Conservation (phyloP, 805 yeast species). For the Lipomyces lipofer region DNA sequence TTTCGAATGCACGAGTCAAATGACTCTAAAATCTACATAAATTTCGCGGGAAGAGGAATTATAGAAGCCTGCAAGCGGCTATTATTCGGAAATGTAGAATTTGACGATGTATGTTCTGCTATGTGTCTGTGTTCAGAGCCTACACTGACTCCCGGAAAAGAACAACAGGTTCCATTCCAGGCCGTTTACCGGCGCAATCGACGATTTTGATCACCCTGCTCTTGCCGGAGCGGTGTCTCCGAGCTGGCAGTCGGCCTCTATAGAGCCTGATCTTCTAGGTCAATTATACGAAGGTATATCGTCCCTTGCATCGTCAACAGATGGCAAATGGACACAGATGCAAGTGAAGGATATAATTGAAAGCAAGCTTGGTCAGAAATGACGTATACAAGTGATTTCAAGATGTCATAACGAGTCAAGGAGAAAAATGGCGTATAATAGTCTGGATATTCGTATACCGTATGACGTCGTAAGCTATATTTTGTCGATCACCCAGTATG, state of each 20-base stretch:
- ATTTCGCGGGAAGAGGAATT: constrained; percentile 9
- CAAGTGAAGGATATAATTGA: too few species aligned
- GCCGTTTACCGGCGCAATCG: constrained; percentile 17
- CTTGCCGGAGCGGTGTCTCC: constrained; percentile 16
- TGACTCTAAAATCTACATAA: constrained; percentile 11
- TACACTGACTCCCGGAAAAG: neutral
- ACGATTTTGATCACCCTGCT: constrained; percentile 38
- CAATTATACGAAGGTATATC: too few species aligned
- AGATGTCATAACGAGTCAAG: too few species aligned
- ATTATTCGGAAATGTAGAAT: constrained; percentile 7
- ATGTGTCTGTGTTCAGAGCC: neutral
- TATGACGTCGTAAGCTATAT: too few species aligned
- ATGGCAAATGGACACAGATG: too few species aligned
- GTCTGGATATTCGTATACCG: too few species aligned
- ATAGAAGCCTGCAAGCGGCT: constrained; percentile 24
- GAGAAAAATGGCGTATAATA: too few species aligned
- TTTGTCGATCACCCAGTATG: too few species aligned
- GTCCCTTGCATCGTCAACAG: too few species aligned
- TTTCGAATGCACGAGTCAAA: constrained; percentile 25
- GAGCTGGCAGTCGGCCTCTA: constrained; percentile 15
- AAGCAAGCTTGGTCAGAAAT: too few species aligned
- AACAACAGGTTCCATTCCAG: neutral
- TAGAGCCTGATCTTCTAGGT: too few species aligned
- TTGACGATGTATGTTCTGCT: neutral
- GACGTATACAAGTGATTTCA: too few species aligned